These are phyloP conservation scores for Malus hybrid DNA, from an alignment of 331 rosid species.

Conservation along the genomic window DNA sequence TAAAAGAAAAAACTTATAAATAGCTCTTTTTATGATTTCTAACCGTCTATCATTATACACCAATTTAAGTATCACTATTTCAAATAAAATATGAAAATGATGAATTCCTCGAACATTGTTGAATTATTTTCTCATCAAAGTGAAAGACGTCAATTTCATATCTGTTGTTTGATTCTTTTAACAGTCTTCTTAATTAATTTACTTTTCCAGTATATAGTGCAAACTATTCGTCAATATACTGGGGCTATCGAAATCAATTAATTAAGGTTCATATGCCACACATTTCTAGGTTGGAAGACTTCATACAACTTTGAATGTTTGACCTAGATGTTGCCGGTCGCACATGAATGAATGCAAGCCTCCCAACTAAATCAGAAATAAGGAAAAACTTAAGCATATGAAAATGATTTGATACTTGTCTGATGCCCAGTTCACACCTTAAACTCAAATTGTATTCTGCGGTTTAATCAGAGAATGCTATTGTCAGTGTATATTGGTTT, in stretches of 20 bases:
- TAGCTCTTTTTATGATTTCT: rapidly evolving
- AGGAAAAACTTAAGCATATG: background rate
- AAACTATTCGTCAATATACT: background rate
- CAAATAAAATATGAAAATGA: too few species aligned
- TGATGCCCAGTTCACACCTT: background rate
- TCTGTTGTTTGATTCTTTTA: background rate
- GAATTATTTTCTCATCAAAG: too few species aligned
- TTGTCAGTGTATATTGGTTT: too few species aligned
- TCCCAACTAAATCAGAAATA: background rate
- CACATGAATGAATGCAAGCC: background rate
- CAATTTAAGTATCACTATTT: too few species aligned
- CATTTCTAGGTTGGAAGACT: conserved; percentile 5
- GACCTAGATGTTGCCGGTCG: background rate
- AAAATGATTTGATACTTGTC: background rate
- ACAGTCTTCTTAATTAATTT: background rate
- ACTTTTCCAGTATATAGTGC: background rate
- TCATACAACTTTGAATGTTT: background rate
- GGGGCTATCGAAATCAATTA: background rate
- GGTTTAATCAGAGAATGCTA: background rate
- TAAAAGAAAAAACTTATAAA: too few species aligned
- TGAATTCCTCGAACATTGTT: too few species aligned
- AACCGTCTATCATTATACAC: too few species aligned
- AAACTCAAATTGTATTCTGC: background rate
- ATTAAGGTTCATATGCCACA: background rate
- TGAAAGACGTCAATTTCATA: background rate